Evolutionary conservation across 2,329 filamentous ascomycete genomes (phyloP), one percentile per base, ranked within the genome.

Genomic region (Venturiaceae sp.): DNA sequence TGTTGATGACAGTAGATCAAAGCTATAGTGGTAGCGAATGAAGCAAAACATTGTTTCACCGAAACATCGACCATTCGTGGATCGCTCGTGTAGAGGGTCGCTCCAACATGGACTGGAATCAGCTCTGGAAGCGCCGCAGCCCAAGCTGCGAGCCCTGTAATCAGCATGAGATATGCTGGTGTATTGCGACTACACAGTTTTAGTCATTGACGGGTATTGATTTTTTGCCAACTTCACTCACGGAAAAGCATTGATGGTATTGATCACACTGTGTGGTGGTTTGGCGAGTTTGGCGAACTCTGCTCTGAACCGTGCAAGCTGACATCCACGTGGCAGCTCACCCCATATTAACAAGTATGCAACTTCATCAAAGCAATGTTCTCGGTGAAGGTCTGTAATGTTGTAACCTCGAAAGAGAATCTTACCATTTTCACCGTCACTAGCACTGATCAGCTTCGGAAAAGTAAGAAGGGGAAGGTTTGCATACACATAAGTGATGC

Each of bases 1-100:
- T 77, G 75, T 30, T 77, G 73, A 71, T 81, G 80, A 60, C 79
- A 74, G 71, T 81, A 80, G 1, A 76, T 73, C 2, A 77, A 75
- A 0, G 78, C 78, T 3, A 76, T 77, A 4, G 80, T 67, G 2
- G 77, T 80, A 3, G 78, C 76, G 1, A 77, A 76, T 63, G 80
- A 79, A 53, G 77, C 77, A 44, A 81, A 74, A 62, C 79, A 78
- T 47, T 78, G 74, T 5, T 80, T 73, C 62, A 81, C 77, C 65
- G 79, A 77, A 65, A 78, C 78, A 65, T 81, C 79, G 44, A 80
- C 72, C 13, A 75, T 66, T 19, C 72, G 68, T 9, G 68, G 60
- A 62, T 79, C 70, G 58, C 73, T 69, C 41, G 76, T 77, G 67
- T 77, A 81, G 14, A 80, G 73, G 66, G 77, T 78, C n/a, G 44